Evolutionary conservation across 2,329 filamentous ascomycete species (phyloP).

Genomic region (Teratosphaeria pseudoeucalypti): DNA sequence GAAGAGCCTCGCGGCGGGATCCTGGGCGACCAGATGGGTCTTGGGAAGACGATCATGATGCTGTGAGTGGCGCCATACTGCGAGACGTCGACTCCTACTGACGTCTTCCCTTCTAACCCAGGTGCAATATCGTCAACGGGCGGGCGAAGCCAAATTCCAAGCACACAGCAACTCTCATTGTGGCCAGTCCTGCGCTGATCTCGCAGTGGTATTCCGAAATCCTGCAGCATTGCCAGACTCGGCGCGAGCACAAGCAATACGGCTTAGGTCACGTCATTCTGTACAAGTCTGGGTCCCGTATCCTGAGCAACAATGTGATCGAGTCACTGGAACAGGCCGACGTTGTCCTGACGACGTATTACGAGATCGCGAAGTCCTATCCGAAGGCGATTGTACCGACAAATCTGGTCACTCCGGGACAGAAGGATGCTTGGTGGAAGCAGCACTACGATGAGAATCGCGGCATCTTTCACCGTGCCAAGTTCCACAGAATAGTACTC

Average conservation of each 20-base stretch:
- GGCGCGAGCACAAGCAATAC: conserved; percentile 9
- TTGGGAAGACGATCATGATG: conserved; percentile 80
- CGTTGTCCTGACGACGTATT: conserved; percentile 33
- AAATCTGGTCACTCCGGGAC: conserved; percentile 26
- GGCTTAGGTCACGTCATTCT: conserved; percentile 12
- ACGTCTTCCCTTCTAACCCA: too few species aligned
- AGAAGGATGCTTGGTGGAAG: conserved; percentile 32
- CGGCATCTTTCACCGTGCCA: conserved; percentile 29
- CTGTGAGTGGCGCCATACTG: conserved; percentile 8
- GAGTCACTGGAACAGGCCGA: conserved; percentile 11
- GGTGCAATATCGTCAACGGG: conserved; percentile 36
- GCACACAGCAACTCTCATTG: conserved; percentile 31
- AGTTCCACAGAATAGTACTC: conserved; percentile 53
- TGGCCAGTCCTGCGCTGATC: conserved; percentile 31
- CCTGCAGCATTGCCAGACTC: conserved; percentile 9
- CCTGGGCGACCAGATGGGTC: conserved; percentile 96
- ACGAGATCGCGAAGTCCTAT: conserved; percentile 32
- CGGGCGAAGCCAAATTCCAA: conserved; percentile 8
- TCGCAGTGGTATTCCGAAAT: conserved; percentile 30
- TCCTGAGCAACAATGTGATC: conserved; percentile 3
- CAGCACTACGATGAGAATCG: conserved; percentile 21
- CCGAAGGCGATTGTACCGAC: conserved; percentile 31
- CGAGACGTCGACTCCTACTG: too few species aligned
- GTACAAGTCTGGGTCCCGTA: conserved; percentile 7
- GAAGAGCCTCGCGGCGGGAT: conserved; percentile 54